phyloP scores from a whole-genome alignment of 2,329 filamentous ascomycete species.

The Teratosphaeria epicoccoides region DNA sequence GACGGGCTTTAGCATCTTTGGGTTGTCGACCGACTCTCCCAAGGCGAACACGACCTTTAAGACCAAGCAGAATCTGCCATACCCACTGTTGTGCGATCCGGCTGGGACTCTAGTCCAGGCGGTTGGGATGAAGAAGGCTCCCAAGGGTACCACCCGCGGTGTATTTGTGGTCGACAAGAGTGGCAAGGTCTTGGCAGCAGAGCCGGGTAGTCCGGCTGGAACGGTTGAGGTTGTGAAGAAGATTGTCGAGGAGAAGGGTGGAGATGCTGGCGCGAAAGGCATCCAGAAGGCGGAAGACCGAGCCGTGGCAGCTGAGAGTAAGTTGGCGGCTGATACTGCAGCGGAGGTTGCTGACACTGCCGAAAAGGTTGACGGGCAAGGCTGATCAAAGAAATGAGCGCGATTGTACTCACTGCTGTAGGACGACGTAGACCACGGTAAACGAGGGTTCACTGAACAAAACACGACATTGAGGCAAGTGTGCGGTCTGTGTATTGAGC shows the following conservation, averaged over 20 bases:
- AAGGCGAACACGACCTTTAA: constrained; percentile 91
- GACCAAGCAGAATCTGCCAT: constrained; percentile 80
- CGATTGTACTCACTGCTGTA: neutral
- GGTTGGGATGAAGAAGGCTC: constrained; percentile 79
- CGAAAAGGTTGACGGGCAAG: constrained; percentile 19
- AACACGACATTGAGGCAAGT: neutral
- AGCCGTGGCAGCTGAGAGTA: constrained; percentile 19
- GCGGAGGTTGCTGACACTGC: constrained; percentile 39
- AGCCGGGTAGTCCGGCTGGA: constrained; percentile 64
- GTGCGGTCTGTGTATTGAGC: neutral
- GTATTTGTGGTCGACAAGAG: constrained; percentile 63
- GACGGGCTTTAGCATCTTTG: constrained; percentile 76
- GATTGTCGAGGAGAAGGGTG: constrained; percentile 46
- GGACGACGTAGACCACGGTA: neutral
- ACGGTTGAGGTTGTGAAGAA: constrained; percentile 69
- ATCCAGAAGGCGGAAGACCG: constrained; percentile 27
- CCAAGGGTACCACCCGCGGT: constrained; percentile 70
- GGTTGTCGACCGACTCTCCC: constrained; percentile 75
- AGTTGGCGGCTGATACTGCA: constrained; percentile 27
- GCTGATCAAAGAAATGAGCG: neutral
- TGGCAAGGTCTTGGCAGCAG: constrained; percentile 66
- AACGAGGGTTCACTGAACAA: neutral
- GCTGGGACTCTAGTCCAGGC: constrained; percentile 63
- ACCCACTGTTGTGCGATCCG: constrained; percentile 78
- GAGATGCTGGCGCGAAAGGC: constrained; percentile 19